Evolutionary conservation across 2,329 filamentous ascomycete genomes (phyloP).

Genomic region (Davidsoniella eucalypti): DNA sequence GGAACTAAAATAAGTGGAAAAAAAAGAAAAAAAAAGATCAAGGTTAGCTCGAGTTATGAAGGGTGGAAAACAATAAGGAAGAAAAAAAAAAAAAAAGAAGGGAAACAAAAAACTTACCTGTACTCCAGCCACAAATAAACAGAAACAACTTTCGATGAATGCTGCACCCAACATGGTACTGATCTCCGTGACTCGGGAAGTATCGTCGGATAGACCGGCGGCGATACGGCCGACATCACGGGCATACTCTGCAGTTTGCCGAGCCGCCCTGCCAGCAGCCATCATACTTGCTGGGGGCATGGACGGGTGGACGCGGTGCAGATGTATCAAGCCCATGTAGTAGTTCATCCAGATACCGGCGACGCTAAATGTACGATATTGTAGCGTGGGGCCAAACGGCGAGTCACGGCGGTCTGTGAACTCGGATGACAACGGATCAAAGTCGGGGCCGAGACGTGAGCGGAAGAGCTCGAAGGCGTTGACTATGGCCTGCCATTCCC

Average conservation of each 20-base stretch:
- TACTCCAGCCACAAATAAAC: slow-evolving; percentile 74
- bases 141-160: slow-evolving; percentile 66
- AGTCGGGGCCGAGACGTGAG: slow-evolving; percentile 52
- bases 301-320: slow-evolving; percentile 66
- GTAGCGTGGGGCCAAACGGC: slow-evolving; percentile 66
- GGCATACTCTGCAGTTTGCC: slow-evolving; percentile 53
- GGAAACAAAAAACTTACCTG: slow-evolving; percentile 37
- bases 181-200: slow-evolving; percentile 37
- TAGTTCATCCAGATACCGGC: slow-evolving; percentile 77
- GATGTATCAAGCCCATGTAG: slow-evolving; percentile 67
- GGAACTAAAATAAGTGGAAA: slow-evolving; percentile 36
- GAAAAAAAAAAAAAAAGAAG: not conserved
- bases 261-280: slow-evolving; percentile 62
- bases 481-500: slow-evolving; percentile 64
- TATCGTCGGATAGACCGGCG: slow-evolving; percentile 49
- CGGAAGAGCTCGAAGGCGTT: slow-evolving; percentile 53
- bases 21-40: slow-evolving; percentile 12
- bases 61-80: not conserved
- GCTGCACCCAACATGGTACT: slow-evolving; percentile 66
- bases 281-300: slow-evolving; percentile 88
- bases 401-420: slow-evolving; percentile 42
- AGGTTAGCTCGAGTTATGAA: not conserved
- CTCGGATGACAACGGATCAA: slow-evolving; percentile 57
- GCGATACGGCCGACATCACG: slow-evolving; percentile 65
- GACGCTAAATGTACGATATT: slow-evolving; percentile 77